Evolutionary conservation across 108 stramenopile species (phyloP), one percentile per base, ranked within the genome.

Genomic region (Cyclostephanos invisitatus): DNA sequence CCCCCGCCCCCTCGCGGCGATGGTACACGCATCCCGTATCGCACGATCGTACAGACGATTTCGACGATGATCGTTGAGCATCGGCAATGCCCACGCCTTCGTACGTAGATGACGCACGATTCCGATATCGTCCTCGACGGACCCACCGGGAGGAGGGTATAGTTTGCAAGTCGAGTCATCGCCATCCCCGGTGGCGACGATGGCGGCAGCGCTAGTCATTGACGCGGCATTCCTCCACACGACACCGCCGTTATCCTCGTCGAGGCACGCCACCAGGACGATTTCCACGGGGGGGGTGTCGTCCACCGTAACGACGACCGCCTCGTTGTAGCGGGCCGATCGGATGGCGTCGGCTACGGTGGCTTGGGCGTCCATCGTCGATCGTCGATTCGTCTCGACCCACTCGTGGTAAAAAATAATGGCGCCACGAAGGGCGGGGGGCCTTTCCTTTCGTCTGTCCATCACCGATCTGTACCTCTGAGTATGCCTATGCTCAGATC

Each of bases 81-180:
- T 94, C 57, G 93, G 93, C 32, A 94, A 81, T 14, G 86, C 77
- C 93, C 93, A 94, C 72, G 62, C 77, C 64, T 94, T 94, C 20
- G 93, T 91, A 20, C 84, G 68, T 20, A 94, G 69, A 59, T 91
- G 90, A 17, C 85, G 77, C 15, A 66, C 29, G 20, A 87, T 64
- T 27, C 74, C 80, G 8, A 42, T 12, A n/a, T 81, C 80, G 0
- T 72, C 76, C 40, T 40, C 40, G 10, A 11, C 40, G 3, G 40
- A 3, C 40, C 32, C 32, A n/a, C n/a, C n/a, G n/a, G n/a, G n/a
- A n/a, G n/a, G n/a, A n/a, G 36, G 36, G 21, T 37, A 40, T 25
- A 32, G 8, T 27, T 38, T 12, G 22, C 35, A 61, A 7, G 38
- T 18, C 17, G 55, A 55, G 20, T 63, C 60, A n/a, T 44, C 65